Conservation (phyloP, 306 rosid genomes). For the Inga leiocalycina region DNA sequence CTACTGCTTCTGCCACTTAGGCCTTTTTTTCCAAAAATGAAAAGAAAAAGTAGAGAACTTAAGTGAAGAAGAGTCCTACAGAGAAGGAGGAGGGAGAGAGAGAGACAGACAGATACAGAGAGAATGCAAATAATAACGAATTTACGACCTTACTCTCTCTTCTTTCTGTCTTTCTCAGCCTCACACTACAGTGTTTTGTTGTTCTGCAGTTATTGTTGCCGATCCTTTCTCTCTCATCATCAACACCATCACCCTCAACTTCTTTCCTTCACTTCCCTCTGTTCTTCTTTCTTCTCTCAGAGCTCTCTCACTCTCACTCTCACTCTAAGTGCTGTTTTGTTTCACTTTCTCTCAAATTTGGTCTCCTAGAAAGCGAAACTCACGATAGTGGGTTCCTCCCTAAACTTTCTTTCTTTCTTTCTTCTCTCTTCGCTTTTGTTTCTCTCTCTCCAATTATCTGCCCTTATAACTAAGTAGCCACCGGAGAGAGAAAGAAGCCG, state of each 20-base stretch:
- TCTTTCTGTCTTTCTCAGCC: neutral
- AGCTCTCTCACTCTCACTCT: constrained; percentile 2
- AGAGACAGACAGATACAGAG: neutral
- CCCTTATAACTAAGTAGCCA: constrained; percentile 25
- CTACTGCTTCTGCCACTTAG: constrained; percentile 67
- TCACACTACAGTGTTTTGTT: neutral
- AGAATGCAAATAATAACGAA: constrained; percentile 40
- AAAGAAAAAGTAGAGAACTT: constrained; percentile 8
- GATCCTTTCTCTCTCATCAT: constrained; percentile 35
- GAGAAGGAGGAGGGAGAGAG: neutral
- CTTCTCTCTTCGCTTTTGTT: neutral
- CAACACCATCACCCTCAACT: constrained; percentile 14
- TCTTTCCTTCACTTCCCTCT: neutral
- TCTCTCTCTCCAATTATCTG: constrained; percentile 78
- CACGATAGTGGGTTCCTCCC: constrained; percentile 48
- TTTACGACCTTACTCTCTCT: constrained; percentile 48
- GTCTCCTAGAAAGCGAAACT: constrained; percentile 55
- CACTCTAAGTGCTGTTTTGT: constrained; percentile 21
- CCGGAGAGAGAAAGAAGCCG: neutral
- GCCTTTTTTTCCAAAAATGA: constrained; percentile 48
- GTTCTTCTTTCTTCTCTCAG: neutral
- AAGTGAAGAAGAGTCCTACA: constrained; percentile 17
- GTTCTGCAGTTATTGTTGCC: constrained; percentile 3
- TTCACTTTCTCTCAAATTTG: constrained; percentile 26
- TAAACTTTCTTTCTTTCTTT: constrained; percentile 25